Base-by-base conservation (phyloP, 805 yeast species). In the Brettanomyces custersianus region DNA sequence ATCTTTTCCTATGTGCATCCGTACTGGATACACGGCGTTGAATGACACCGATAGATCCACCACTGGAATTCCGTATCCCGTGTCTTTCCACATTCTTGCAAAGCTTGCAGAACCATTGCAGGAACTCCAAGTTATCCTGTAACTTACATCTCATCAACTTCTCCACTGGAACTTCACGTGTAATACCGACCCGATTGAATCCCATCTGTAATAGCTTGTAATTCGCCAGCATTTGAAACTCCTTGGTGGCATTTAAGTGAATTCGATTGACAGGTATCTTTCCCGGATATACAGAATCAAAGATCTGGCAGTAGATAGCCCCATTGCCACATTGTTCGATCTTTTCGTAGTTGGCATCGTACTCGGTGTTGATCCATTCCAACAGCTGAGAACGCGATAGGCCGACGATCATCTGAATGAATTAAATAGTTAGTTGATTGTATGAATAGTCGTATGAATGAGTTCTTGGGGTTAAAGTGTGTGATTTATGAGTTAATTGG, bases 311-410 rank as follows among this genome's bases (percentile, higher is more conserved):
- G 55, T 85, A 90, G 1, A 86, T 90, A 1, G 96, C 96, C 2
- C 99, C 99, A 2, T 82, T 74, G 13, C 99, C 99, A 53, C 96
- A 80, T 57, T 88, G 88, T 54, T 92, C 98, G 2, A 92, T 80
- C 53, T 82, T 85, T 25, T 75, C 66, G 48, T 83, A 74, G 42
- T 76, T 65, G 29, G 87, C 58, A 30, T 70, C 70, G 32, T 86
- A 65, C 3, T 83, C 69, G 29, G 72, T 66, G 51, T 90, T 90
- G 45, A 92, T 66, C 97, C 97, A 92, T 37, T 69, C 71, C 38
- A 92, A 60, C 13, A 92, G 68, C 48, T 86, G 96, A 30, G 79
- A 74, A 48, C 97, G 74, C 6, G 95, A 83, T 49, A 83, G 94
- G 4, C 84, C 84, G 45, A 73, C 44, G 15, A 36, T 25, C 31